Evolutionary conservation across 2,329 filamentous ascomycete genomes (phyloP).

Genomic region (Madurella fahalii): DNA sequence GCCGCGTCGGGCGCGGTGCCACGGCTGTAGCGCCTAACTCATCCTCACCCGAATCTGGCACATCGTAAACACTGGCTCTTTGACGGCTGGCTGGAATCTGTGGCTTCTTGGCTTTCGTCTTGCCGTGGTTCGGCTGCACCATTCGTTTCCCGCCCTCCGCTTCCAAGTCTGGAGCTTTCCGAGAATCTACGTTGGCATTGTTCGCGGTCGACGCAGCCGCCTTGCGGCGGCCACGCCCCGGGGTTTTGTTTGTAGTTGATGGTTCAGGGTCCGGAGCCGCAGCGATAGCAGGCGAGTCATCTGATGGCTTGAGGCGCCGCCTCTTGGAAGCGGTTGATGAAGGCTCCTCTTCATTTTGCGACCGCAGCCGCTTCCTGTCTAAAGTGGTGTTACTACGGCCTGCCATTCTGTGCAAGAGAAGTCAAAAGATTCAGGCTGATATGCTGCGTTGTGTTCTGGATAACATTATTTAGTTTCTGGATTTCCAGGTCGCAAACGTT

Average conservation of each 20-base stretch:
- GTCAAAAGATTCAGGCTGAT: neutral
- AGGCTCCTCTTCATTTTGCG: slow-evolving; percentile 17
- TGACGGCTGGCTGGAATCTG: neutral
- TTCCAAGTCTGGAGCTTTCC: neutral
- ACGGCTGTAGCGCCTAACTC: slow-evolving; percentile 13
- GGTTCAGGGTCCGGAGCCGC: neutral
- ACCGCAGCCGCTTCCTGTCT: slow-evolving; percentile 15
- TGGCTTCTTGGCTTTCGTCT: neutral
- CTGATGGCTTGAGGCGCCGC: slow-evolving; percentile 10
- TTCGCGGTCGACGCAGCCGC: neutral
- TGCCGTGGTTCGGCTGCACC: neutral
- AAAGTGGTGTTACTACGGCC: neutral
- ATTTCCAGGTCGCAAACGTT: too few species aligned
- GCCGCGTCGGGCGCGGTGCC: neutral
- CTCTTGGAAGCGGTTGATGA: slow-evolving; percentile 16
- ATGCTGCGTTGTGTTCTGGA: neutral
- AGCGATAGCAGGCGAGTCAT: neutral
- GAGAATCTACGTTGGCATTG: neutral
- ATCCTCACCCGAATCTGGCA: slow-evolving; percentile 27
- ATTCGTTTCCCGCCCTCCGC: neutral
- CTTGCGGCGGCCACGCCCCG: neutral
- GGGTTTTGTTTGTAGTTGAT: neutral
- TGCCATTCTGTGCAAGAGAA: neutral
- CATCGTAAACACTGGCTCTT: slow-evolving; percentile 25
- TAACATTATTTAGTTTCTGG: neutral